Base-by-base conservation (phyloP, 805 yeast species). In the Ogataea wickerhamii region DNA sequence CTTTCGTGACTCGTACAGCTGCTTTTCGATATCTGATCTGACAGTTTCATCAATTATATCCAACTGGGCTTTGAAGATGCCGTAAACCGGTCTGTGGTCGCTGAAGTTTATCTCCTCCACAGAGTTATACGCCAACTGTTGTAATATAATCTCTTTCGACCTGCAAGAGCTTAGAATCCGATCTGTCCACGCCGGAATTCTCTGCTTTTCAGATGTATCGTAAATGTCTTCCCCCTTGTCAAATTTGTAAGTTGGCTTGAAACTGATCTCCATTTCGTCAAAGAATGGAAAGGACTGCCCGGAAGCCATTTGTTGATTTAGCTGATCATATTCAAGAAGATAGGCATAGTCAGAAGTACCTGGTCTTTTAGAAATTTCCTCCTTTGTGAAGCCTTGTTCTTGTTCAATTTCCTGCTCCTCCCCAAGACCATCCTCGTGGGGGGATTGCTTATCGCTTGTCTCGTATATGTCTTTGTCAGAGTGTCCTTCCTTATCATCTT, bases 141-240 rank as follows among this genome's bases (percentile, higher is more conserved):
- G 68, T 40, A 89, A 58, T 8, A 73, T 67, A 7, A 74, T 66
- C n/a, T 65, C 64, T 24, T 73, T 71, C 12, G 84, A 80, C 18
- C 83, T 67, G 3, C 72, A 63, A 38, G 67, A 51, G 52, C 78
- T 80, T 33, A 89, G 61, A 22, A 91, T 80, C 40, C 98, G 67
- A 64, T 93, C 99, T 3, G 98, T 89, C 98, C 98, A 93, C 0
- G 98, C 94, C 1, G 98, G 99, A 10, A 86, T 80, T 45, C 99
- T 75, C 60, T 80, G 81, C 61, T 93, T 93, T 53, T 91, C 98
- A 28, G 94, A 81, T 0, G 95, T 75, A 58, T 93, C 99, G 57
- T 89, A 93, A 2, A 56, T 63, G 32, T 74, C 76, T 0, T 95
- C 82, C 4, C 95, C 94, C 34, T 86, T 83, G 56, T 93, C 95